Percentiles rank a stretch among this genome's conserved stretches.
Conservation (phyloP, 1,139 yeast species). For the Lodderomyces margitis region DNA sequence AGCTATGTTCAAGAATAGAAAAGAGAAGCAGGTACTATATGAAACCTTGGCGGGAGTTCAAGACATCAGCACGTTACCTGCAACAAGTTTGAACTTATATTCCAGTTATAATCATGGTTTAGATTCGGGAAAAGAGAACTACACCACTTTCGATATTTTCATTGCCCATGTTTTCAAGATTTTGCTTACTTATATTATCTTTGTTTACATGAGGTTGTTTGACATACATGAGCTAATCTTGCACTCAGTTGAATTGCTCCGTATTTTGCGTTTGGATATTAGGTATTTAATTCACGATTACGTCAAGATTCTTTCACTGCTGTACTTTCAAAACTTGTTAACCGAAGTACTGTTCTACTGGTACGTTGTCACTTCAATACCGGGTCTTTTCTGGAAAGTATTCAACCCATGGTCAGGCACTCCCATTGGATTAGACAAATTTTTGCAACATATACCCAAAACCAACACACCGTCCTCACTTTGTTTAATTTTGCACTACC, state of each 20-base stretch:
- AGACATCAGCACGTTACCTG: conserved; percentile 14
- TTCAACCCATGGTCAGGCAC: conserved; percentile 11
- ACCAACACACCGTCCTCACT: conserved; percentile 20
- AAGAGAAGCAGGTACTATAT: neutral
- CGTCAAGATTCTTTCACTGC: conserved; percentile 3
- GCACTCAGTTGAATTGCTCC: conserved; percentile 11
- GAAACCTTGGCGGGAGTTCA: conserved; percentile 5
- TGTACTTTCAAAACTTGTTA: conserved; percentile 4
- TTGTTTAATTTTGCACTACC: conserved; percentile 19
- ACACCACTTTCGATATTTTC: conserved; percentile 21
- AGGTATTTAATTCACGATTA: conserved; percentile 6
- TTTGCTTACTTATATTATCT: conserved; percentile 13
- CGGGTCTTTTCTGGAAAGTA: conserved; percentile 10
- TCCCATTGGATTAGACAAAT: conserved; percentile 15
- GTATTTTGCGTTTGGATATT: conserved; percentile 15
- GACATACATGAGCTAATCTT: conserved; percentile 4
- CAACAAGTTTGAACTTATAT: conserved; percentile 14
- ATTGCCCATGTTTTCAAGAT: conserved; percentile 21
- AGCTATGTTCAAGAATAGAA: neutral
- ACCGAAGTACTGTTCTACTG: conserved; percentile 9
- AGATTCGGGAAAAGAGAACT: conserved; percentile 14
- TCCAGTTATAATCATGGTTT: conserved; percentile 12
- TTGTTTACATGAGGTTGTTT: conserved; percentile 10
- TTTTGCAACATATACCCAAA: conserved; percentile 16
- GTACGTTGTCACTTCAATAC: conserved; percentile 8